Conservation (phyloP, 768 basidiomycete species). For the Lenzites betulinus region DNA sequence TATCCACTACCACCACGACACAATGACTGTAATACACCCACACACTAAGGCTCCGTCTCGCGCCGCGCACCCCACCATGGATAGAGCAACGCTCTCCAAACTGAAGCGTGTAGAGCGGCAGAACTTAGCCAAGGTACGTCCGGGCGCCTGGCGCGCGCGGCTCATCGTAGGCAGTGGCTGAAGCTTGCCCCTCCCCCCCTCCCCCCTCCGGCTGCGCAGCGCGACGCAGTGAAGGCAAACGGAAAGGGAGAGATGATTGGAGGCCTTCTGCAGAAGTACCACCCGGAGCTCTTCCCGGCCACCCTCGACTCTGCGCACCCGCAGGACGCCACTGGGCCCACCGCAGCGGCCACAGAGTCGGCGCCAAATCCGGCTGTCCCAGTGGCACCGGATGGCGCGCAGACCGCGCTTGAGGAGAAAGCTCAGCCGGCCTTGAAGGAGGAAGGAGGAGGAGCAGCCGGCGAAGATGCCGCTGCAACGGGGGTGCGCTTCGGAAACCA, state of each 20-base stretch:
- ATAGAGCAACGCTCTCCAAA: background rate
- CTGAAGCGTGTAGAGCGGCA: background rate
- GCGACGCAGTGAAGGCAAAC: constrained; percentile 1
- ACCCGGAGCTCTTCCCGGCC: background rate
- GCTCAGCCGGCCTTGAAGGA: too few species aligned
- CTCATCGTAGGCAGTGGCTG: background rate
- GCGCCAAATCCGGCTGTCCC: background rate
- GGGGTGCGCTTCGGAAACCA: too few species aligned
- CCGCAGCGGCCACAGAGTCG: background rate
- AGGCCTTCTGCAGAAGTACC: background rate
- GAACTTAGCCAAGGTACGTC: constrained; percentile 1
- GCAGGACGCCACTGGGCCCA: background rate
- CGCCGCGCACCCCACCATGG: background rate
- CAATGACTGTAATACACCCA: too few species aligned
- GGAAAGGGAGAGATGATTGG: background rate
- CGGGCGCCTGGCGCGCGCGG: background rate
- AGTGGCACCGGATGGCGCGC: too few species aligned
- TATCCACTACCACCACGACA: background rate
- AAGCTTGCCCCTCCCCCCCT: background rate
- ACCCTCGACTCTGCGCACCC: background rate
- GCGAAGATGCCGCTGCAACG: too few species aligned
- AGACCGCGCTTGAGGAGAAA: too few species aligned
- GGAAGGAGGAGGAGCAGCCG: too few species aligned
- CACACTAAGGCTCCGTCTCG: background rate
- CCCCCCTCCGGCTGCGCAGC: background rate